These are phyloP conservation scores for Gautieria morchelliformis DNA, from an alignment of 768 basidiomycete genomes.

Conservation along the genomic window DNA sequence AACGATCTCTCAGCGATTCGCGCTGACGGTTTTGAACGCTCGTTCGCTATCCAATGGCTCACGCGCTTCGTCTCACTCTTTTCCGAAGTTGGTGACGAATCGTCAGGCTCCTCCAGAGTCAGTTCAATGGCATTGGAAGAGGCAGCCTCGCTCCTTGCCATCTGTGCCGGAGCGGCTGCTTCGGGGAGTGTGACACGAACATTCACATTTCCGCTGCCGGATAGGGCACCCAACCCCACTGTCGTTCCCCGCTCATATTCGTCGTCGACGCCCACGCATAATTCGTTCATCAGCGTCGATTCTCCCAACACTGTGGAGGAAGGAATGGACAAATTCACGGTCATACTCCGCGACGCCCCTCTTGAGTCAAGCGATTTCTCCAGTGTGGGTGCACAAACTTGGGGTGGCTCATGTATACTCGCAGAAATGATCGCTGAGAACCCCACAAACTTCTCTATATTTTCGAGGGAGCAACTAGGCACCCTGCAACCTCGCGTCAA, in stretches of 20 bases:
- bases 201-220: conserved; percentile 33
- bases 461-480: background rate
- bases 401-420: conserved; percentile 78
- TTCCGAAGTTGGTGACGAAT: conserved; percentile 1
- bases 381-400: conserved; percentile 80
- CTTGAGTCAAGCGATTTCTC: conserved; percentile 59
- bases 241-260: background rate
- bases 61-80: conserved; percentile 42
- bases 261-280: background rate
- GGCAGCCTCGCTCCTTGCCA: conserved; percentile 55
- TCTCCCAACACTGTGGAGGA: background rate
- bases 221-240: background rate
- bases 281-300: background rate
- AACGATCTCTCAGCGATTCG: conserved; percentile 27
- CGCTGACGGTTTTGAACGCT: conserved; percentile 59
- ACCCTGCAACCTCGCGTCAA: background rate
- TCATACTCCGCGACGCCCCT: conserved; percentile 57
- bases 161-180: conserved; percentile 53
- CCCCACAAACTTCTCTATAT: conserved; percentile 39
- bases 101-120: conserved; percentile 19
- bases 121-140: conserved; percentile 18
- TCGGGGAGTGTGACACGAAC: conserved; percentile 48
- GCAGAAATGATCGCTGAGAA: conserved; percentile 59
- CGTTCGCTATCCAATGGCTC: conserved; percentile 66
- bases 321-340: conserved; percentile 16